Evolutionary conservation across 139 green algal genomes (phyloP), one percentile per base, ranked within the genome.

Genomic region (Ettlia oleoabundans): DNA sequence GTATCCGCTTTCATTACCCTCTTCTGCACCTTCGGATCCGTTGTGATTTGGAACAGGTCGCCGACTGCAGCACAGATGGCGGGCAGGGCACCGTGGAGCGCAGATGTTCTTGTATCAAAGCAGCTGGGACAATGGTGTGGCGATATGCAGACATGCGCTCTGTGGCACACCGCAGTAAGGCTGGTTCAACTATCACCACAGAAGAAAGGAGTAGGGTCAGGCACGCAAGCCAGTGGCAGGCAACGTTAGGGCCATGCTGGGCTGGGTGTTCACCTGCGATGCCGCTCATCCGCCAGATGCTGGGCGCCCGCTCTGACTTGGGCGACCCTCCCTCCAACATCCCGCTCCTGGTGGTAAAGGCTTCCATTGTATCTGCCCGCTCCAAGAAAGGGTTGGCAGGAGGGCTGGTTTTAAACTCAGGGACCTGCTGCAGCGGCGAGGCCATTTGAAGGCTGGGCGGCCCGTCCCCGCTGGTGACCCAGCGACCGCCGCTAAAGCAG

Each of bases 31-130:
- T 65, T 65, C 5, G 55, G 55, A n/a, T 65, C 55, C 18, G 55
- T 65, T 65, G 55, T 65, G 15, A 65, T 65, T 22, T 65, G 55
- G 55, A 65, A 65, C 18, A 65, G 55, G 55, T 65, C 55, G 55
- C 55, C 55, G 18, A 65, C 55, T 65, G 47, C 47, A 15, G 47
- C 10, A 58, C 15, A 15, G 47, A 15, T n/a, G n/a, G n/a, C n/a
- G n/a, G n/a, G n/a, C n/a, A n/a, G n/a, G n/a, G n/a, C n/a, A n/a
- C n/a, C n/a, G n/a, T n/a, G n/a, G n/a, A n/a, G n/a, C n/a, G n/a
- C n/a, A n/a, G n/a, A n/a, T n/a, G n/a, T n/a, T n/a, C n/a, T n/a
- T n/a, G n/a, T n/a, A n/a, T n/a, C n/a, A n/a, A n/a, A n/a, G n/a
- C n/a, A n/a, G n/a, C n/a, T n/a, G n/a, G n/a, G n/a, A n/a, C n/a